phyloP scores from a whole-genome alignment of 2,329 filamentous ascomycete genomes.

The Calonectria crousiana region DNA sequence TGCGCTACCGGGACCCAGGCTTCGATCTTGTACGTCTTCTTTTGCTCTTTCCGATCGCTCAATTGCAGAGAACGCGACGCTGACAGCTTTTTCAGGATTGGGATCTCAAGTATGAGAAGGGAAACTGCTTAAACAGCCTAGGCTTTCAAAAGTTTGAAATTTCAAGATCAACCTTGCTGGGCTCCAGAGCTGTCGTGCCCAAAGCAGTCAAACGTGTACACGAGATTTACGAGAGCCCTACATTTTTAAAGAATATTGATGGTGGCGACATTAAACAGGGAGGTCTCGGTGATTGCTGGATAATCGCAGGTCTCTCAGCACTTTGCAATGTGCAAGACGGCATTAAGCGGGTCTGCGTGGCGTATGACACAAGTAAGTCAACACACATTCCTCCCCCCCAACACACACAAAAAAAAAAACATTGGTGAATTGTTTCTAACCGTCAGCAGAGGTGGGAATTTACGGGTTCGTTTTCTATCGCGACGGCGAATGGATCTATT shows the following conservation, averaged over 20 bases:
- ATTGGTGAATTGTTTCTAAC: constrained; percentile 24
- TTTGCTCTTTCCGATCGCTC: not conserved
- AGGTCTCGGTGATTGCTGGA: constrained; percentile 84
- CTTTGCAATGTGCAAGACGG: constrained; percentile 79
- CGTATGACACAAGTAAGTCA: constrained; percentile 71
- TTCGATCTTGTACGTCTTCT: constrained; percentile 64
- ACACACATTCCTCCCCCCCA: not conserved
- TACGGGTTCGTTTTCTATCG: constrained; percentile 92
- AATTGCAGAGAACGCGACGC: not conserved
- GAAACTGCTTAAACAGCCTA: constrained; percentile 66
- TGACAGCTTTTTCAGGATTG: constrained; percentile 61
- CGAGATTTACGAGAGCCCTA: constrained; percentile 81
- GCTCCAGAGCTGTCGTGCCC: constrained; percentile 66
- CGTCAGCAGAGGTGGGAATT: constrained; percentile 71
- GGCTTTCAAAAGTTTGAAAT: constrained; percentile 66
- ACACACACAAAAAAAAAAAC: too few species aligned
- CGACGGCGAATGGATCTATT: constrained; percentile 92
- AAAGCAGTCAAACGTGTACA: constrained; percentile 81
- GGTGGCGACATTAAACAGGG: constrained; percentile 84
- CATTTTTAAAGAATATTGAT: constrained; percentile 74
- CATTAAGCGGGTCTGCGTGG: constrained; percentile 81
- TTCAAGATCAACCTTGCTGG: constrained; percentile 56
- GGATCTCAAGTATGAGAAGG: constrained; percentile 76
- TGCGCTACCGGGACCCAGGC: constrained; percentile 79
- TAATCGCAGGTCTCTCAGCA: constrained; percentile 82